Base-by-base conservation (phyloP, 2,329 filamentous ascomycete genomes). In the Hypoxylon sp. region DNA sequence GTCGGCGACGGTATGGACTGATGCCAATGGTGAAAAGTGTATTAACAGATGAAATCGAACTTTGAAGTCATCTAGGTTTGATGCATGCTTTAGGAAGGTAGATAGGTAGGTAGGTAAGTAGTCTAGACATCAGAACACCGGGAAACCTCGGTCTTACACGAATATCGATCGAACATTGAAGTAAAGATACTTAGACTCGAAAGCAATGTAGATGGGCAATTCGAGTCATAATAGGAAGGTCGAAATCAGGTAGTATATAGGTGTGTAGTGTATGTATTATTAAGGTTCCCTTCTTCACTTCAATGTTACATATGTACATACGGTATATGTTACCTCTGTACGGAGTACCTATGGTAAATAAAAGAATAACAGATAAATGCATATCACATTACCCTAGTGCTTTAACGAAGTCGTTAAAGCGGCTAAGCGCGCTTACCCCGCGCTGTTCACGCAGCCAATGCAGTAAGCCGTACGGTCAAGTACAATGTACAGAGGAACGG, bases 381-480 rank as follows among this genome's bases (percentile, higher is more conserved):
- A 57, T 57, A 56, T 58, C 22, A 39, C 37, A 39, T 39, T 14
- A 24, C 17, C 10, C 48, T 48, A 37, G 6, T 37, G 5, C 13
- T 24, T 24, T 57, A 57, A 6, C 19, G 5, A 19, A 33, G 42
- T 37, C 31, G 35, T 48, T 10, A 9, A 13, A 57, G 19, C 29
- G 26, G 39, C 14, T 33, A 56, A 56, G 54, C 54, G 54, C 54
- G 54, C 54, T 56, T 56, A 56, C 54, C 55, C 44, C 55, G 55
- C 55, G 55, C 44, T 37, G 46, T 50, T 44, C 14, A 22, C 13
- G 44, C 22, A 24, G 10, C 17, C 29, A 44, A 57, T 58, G 55
- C 44, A 50, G 26, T 50, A 58, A 58, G 24, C 44, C 42, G 44
- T 24, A 50, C 8, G 4, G 9, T 5, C 2, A 31, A 11, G 46